Percentiles rank a stretch among this genome's conserved stretches.
phyloP scores from a whole-genome alignment of 768 basidiomycete species.

The Podaxis sp. region DNA sequence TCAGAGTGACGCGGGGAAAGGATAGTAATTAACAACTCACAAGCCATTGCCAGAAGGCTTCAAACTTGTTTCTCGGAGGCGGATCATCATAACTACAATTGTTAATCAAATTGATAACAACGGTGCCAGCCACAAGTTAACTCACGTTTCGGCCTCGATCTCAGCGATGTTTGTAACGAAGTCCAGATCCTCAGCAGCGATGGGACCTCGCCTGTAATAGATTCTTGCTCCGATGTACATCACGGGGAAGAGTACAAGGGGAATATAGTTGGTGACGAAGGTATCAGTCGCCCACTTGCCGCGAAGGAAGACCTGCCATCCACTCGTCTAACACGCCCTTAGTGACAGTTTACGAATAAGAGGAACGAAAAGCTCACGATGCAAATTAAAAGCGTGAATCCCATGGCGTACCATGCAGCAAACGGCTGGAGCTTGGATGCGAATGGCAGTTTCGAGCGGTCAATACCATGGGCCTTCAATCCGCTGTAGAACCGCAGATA shows the following conservation, averaged over 20 bases:
- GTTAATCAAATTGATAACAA: neutral
- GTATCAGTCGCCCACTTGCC: slow-evolving; percentile 43
- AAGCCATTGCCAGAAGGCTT: slow-evolving; percentile 77
- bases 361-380: slow-evolving; percentile 42
- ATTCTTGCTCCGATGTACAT: slow-evolving; percentile 61
- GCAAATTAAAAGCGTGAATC: slow-evolving; percentile 45
- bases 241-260: slow-evolving; percentile 66
- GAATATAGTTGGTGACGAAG: slow-evolving; percentile 87
- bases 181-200: slow-evolving; percentile 73
- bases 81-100: slow-evolving; percentile 59
- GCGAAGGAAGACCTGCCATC: slow-evolving; percentile 38
- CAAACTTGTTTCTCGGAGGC: slow-evolving; percentile 61
- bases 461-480: slow-evolving; percentile 72
- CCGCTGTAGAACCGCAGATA: slow-evolving; percentile 87
- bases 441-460: slow-evolving; percentile 70
- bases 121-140: slow-evolving; percentile 9
- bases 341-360: neutral
- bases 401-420: slow-evolving; percentile 58
- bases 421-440: slow-evolving; percentile 62
- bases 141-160: slow-evolving; percentile 61
- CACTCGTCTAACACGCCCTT: slow-evolving; percentile 31
- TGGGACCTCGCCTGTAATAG: slow-evolving; percentile 41
- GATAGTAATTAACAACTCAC: slow-evolving; percentile 43
- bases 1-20: slow-evolving; percentile 11
- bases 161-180: slow-evolving; percentile 67